Conservation (phyloP, 345 rosid genomes). For the Salix caprea region DNA sequence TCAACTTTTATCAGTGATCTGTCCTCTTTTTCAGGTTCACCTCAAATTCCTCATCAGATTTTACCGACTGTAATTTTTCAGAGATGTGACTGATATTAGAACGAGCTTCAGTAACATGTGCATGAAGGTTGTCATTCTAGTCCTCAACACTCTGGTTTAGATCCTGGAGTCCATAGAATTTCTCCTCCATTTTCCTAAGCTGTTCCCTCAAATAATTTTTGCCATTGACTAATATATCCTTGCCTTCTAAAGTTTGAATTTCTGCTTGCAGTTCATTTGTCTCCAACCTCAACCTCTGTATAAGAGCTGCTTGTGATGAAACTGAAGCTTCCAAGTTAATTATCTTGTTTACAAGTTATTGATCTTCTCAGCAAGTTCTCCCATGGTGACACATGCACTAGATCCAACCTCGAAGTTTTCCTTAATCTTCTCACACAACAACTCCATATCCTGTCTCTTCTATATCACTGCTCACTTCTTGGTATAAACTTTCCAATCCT, state of each 20-base stretch:
- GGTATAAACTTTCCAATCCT: conserved; percentile 17
- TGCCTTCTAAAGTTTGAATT: conserved; percentile 63
- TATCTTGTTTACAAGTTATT: conserved; percentile 76
- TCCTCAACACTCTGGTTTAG: conserved; percentile 46
- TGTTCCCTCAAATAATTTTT: conserved; percentile 40
- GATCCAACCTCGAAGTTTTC: conserved; percentile 20
- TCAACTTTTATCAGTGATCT: conserved; percentile 20
- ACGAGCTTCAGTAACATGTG: conserved; percentile 49
- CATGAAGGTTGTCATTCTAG: conserved; percentile 45
- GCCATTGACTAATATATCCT: conserved; percentile 33
- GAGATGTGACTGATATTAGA: conserved; percentile 43
- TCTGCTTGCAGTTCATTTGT: conserved; percentile 67
- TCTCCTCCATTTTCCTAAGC: conserved; percentile 64
- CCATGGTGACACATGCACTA: no score
- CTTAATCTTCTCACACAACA: conserved; percentile 27
- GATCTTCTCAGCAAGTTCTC: conserved; percentile 55
- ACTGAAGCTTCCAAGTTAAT: conserved; percentile 67
- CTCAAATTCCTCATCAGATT: conserved; percentile 50
- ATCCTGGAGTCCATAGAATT: conserved; percentile 47
- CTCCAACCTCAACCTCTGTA: conserved; percentile 61
- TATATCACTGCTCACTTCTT: conserved; percentile 21
- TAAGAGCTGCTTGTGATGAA: conserved; percentile 65
- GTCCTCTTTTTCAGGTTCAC: conserved; percentile 11
- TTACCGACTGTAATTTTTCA: conserved; percentile 44
- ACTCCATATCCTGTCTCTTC: conserved; percentile 38